Base-by-base conservation (phyloP, 768 basidiomycete species). In the Rhizopogon sp. region DNA sequence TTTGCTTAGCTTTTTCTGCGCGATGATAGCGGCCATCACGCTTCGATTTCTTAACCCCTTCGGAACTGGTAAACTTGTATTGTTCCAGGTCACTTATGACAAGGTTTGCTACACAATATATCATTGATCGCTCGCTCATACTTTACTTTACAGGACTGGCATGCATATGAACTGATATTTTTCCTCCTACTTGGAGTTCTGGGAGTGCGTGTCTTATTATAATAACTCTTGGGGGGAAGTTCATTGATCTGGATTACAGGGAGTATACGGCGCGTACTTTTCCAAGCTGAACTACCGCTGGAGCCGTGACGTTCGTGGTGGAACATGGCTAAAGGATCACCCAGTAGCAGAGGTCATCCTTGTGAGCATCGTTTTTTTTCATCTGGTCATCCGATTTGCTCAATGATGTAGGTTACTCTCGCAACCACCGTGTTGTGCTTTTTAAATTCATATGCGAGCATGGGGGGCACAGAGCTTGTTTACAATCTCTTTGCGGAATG, bases 21-120 rank as follows among this genome's bases (percentile, higher is more conserved):
- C 97, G 2, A 86, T 98, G 80, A 91, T 98, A 60, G 97, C 97
- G 2, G 96, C 96, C 1, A 88, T 98, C 62, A 96, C 96, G 0
- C 75, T 99, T 43, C 81, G 86, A 72, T 88, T 95, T 56, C 84
- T 98, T 37, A 90, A 99, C 69, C 97, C 97, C 0, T 98, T 98
- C 64, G 90, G 93, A 13, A 96, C 92, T 5, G 93, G 93, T 22
- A 97, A 97, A 67, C 76, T 98, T 20, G 94, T 97, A 0, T 74
- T 97, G 42, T 94, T 94, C 69, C 90, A 92, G 63, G 92, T 95
- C 41, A 90, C 87, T 0, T 97, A 95, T 63, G 87, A 89, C 66
- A 90, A 83, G 76, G 91, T 87, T 53, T 9, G 62, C 28, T 7
- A 6, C 20, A 22, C 33, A 20, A 7, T 54, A 46, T 46, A 37